Conservation (phyloP, 345 rosid species). For the Lumnitzera racemosa region DNA sequence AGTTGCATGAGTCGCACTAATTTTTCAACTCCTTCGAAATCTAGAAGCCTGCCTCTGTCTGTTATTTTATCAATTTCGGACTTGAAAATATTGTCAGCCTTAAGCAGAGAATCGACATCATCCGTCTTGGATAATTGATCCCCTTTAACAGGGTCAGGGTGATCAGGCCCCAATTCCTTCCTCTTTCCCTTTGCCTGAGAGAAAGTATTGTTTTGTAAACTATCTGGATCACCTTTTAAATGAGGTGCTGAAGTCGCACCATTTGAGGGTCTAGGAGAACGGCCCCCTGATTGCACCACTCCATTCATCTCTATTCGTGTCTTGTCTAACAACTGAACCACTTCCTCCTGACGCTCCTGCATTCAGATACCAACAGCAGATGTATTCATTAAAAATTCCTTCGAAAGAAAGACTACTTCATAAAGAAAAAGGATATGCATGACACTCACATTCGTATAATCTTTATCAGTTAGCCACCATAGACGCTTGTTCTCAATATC, state of each 20-base stretch:
- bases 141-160: constrained; percentile 58
- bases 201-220: constrained; percentile 52
- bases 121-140: constrained; percentile 51
- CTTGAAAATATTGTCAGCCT: constrained; percentile 43
- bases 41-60: constrained; percentile 73
- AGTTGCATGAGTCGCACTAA: constrained; percentile 70
- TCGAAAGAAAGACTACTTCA: background rate
- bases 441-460: constrained; percentile 67
- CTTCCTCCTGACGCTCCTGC: constrained; percentile 72
- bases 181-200: constrained; percentile 77
- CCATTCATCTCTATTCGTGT: constrained; percentile 71
- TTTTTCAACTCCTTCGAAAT: constrained; percentile 70
- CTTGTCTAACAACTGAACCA: constrained; percentile 60
- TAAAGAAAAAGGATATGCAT: background rate
- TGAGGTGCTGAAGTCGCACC: constrained; percentile 65
- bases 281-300: constrained; percentile 67
- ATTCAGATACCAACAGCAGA: constrained; percentile 1
- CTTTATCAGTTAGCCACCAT: constrained; percentile 96
- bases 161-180: constrained; percentile 70
- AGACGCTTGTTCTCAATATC: constrained; percentile 61
- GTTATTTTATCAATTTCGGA: constrained; percentile 66
- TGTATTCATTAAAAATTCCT: background rate
- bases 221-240: constrained; percentile 57
- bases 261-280: constrained; percentile 69
- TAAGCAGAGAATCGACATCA: constrained; percentile 48